Conservation (phyloP, 805 yeast species). For the Starmerella bombicola region DNA sequence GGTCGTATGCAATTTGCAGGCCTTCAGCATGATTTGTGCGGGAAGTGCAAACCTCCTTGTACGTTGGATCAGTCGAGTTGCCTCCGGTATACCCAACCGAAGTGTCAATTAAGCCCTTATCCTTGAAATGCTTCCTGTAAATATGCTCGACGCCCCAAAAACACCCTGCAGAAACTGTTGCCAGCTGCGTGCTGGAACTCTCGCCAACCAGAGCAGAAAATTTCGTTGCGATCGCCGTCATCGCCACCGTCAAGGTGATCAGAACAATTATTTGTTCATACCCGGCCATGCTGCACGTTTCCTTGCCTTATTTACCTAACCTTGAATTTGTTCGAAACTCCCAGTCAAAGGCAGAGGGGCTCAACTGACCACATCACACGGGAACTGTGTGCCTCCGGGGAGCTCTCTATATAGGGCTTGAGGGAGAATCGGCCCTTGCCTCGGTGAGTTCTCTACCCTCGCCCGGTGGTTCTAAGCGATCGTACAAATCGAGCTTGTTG, state of each 20-base stretch:
- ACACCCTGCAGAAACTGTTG: conserved; percentile 49
- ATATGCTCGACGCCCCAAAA: conserved; percentile 59
- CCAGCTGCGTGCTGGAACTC: conserved; percentile 12
- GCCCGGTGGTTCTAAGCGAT: too few species aligned
- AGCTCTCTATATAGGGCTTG: too few species aligned
- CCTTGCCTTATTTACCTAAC: too few species aligned
- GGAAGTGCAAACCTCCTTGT: conserved; percentile 64
- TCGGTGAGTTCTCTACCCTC: too few species aligned
- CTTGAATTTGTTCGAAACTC: too few species aligned
- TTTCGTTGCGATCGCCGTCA: conserved; percentile 7
- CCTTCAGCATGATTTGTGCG: conserved; percentile 75
- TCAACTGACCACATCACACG: too few species aligned
- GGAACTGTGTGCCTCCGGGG: neutral
- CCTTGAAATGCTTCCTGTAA: conserved; percentile 53
- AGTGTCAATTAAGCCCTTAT: conserved; percentile 55
- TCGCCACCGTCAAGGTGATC: neutral
- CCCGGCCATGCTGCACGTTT: too few species aligned
- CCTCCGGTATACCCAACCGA: conserved; percentile 93
- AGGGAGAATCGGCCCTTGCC: too few species aligned
- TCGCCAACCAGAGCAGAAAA: conserved; percentile 5
- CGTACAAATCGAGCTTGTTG: too few species aligned
- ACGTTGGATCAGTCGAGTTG: conserved; percentile 37
- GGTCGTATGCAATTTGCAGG: conserved; percentile 72
- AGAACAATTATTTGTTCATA: neutral
- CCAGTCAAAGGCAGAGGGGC: too few species aligned